Conservation (phyloP, 148 eudicot genomes). For the Beta vulgaris region DNA sequence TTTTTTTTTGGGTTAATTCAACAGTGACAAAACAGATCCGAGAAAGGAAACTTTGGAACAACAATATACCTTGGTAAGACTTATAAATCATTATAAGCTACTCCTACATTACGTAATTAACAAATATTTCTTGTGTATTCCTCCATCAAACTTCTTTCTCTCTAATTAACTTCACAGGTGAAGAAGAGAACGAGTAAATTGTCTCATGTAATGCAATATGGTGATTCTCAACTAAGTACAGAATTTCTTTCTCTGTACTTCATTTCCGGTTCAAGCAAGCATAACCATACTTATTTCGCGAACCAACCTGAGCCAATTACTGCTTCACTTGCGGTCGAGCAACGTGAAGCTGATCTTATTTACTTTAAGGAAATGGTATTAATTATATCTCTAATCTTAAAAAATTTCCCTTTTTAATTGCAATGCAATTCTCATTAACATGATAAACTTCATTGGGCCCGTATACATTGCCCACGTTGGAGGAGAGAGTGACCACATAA, state of each 20-base stretch:
- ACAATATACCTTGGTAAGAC: conserved; percentile 28
- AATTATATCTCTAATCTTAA: background rate
- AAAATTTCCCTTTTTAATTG: background rate
- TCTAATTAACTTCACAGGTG: too few relatives aligned
- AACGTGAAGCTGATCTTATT: conserved; percentile 36
- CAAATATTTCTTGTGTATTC: too few relatives aligned
- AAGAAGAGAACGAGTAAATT: conserved; percentile 14
- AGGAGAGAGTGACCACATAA: too few relatives aligned
- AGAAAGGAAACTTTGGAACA: conserved; percentile 26
- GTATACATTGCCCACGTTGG: too few relatives aligned
- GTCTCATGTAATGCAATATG: conserved; percentile 41
- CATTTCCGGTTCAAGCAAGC: background rate
- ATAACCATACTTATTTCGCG: background rate
- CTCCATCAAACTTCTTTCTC: too few relatives aligned
- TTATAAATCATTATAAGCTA: too few relatives aligned
- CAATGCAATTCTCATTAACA: background rate
- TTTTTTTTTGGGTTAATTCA: background rate
- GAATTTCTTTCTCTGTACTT: conserved; percentile 21
- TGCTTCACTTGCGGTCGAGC: conserved; percentile 24
- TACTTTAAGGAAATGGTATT: conserved; percentile 32
- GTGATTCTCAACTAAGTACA: conserved; percentile 20
- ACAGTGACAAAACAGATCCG: conserved; percentile 31
- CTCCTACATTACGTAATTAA: too few relatives aligned
- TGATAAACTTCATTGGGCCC: too few relatives aligned
- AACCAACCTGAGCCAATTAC: background rate